Base-by-base conservation (phyloP, 345 rosid species). In the Raphanus raphanistrum region DNA sequence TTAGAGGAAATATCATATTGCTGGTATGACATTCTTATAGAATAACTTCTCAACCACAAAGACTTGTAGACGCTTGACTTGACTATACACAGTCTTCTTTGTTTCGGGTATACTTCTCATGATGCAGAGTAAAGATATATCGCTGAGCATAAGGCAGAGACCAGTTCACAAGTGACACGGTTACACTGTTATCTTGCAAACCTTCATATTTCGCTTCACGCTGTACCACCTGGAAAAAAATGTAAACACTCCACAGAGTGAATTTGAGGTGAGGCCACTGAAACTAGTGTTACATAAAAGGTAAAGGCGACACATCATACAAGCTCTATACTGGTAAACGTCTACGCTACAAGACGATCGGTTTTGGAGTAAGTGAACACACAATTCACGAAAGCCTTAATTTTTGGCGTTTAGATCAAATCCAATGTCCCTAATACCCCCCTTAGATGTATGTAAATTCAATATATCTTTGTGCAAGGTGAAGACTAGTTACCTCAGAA, bases 141-240 rank as follows among this genome's bases (percentile, higher is more conserved):
- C 99, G 94, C 77, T 95, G 99, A 48, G 97, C 94, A 88, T 87
- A 92, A 72, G 99, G 97, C 72, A 95, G 92, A 69, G 86, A 87
- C 99, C 99, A 95, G 77, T 91, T 84, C 72, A 92, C 74, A 74
- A 95, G 78, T 68, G 90, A 84, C 71, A 86, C 82, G 77, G 84
- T 84, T 61, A 78, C 79, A 75, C 82, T 78, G 75, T 82, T 72
- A 75, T 88, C 94, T 63, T 72, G 68, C 80, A 27, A 82, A 74
- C 92, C 89, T 80, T 82, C 61, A 75, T 79, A 86, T 74, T 79
- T 85, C 7, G 97, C 94, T 83, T 92, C 90, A 66, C 93, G 92
- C 72, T 85, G 88, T 80, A 90, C 88, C 25, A 89, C 87, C 98
- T 94, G 85, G 63, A 77, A 65, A 38, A 38, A 12, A 55, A n/a